These are phyloP conservation scores for Pseudogymnoascus sp. DNA, from an alignment of 2,329 filamentous ascomycete genomes.

Conservation along the genomic window DNA sequence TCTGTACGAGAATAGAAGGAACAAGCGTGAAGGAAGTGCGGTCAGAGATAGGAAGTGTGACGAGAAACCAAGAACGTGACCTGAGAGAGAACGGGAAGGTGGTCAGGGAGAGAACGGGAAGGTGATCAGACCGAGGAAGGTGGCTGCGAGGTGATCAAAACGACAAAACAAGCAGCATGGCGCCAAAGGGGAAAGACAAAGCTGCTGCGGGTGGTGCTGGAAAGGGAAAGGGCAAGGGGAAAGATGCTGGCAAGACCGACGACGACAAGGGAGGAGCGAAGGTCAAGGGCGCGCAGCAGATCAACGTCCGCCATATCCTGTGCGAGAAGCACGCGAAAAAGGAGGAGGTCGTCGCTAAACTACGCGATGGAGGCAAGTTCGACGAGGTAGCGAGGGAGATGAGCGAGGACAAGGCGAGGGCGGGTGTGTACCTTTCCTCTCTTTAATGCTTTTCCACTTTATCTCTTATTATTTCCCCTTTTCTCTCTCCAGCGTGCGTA, in stretches of 20 bases:
- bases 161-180: conserved; percentile 19
- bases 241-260: conserved; percentile 37
- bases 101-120: not conserved
- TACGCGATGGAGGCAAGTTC: conserved; percentile 62
- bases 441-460: conserved; percentile 1
- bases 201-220: conserved; percentile 16
- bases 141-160: not conserved
- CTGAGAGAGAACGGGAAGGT: not conserved
- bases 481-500: not conserved
- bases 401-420: conserved; percentile 70
- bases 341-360: conserved; percentile 65
- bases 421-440: conserved; percentile 39
- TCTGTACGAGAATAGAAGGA: not conserved
- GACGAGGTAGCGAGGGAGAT: conserved; percentile 67
- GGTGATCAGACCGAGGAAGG: not conserved
- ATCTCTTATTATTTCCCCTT: too few relatives aligned
- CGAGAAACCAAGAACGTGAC: not conserved
- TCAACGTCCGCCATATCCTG: conserved; percentile 68
- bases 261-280: conserved; percentile 35
- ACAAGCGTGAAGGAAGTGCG: not conserved
- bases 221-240: conserved; percentile 22
- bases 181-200: conserved; percentile 27
- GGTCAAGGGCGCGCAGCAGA: conserved; percentile 57
- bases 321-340: conserved; percentile 75
- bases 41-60: not conserved